Percentiles rank a stretch among this genome's conserved stretches.
Conservation (phyloP, 2,329 filamentous ascomycete species). For the Graphilbum sp. region DNA sequence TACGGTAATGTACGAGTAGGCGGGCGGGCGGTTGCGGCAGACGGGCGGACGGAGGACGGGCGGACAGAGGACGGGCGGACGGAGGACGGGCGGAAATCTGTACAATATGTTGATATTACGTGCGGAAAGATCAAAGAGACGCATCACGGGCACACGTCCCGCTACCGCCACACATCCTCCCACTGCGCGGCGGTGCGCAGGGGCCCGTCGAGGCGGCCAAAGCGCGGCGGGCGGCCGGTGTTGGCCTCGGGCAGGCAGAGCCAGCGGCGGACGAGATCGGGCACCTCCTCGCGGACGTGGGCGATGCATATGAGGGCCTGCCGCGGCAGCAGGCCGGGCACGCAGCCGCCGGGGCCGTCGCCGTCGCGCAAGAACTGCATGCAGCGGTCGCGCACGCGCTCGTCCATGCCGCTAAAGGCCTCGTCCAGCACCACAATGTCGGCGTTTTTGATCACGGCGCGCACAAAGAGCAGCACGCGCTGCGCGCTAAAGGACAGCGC, state of each 20-base stretch:
- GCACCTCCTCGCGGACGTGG: slow-evolving; percentile 81
- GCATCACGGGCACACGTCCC: no score
- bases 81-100: no score
- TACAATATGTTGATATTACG: no score
- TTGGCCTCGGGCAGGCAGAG: slow-evolving; percentile 69
- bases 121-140: no score
- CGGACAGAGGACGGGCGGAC: no score
- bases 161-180: slow-evolving; percentile 55
- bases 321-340: slow-evolving; percentile 46
- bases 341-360: slow-evolving; percentile 25
- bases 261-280: slow-evolving; percentile 68
- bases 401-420: slow-evolving; percentile 75
- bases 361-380: slow-evolving; percentile 60
- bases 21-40: no score
- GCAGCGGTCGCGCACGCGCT: slow-evolving; percentile 70
- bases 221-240: slow-evolving; percentile 40
- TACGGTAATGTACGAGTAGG: no score
- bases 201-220: slow-evolving; percentile 47
- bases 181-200: slow-evolving; percentile 43
- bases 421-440: slow-evolving; percentile 78
- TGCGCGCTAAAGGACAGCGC: slow-evolving; percentile 67
- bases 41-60: no score
- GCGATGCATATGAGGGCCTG: slow-evolving; percentile 89
- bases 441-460: slow-evolving; percentile 63
- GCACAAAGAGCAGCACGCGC: slow-evolving; percentile 68